Percentiles rank a stretch among this genome's conserved stretches.
Evolutionary conservation across 2,329 filamentous ascomycete genomes (phyloP).

Genomic region (Pseudocercospora musae): DNA sequence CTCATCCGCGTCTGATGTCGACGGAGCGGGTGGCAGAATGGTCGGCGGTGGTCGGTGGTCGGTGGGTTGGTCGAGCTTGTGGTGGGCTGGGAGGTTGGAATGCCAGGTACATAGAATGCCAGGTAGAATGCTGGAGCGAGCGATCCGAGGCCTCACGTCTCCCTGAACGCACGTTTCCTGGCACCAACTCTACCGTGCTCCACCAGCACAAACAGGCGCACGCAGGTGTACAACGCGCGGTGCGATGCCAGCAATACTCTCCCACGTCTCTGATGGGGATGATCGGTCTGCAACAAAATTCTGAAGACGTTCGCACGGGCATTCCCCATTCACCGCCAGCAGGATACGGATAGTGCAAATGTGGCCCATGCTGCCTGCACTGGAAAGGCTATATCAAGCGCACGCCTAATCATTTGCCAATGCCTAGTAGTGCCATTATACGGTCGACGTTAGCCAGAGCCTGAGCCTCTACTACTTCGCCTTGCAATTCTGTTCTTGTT

Average conservation of each 20-base stretch:
- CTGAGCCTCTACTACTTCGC: background rate
- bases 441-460: background rate
- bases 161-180: background rate
- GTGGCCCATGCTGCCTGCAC: background rate
- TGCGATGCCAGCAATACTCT: background rate
- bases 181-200: background rate
- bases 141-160: background rate
- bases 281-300: background rate
- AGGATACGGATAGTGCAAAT: background rate
- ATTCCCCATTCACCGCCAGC: no score
- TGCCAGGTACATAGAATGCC: background rate
- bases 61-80: background rate
- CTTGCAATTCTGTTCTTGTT: background rate
- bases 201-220: background rate
- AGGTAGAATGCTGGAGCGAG: no score
- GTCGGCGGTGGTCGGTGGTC: background rate
- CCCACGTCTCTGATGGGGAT: background rate
- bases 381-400: background rate
- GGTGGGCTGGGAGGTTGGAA: background rate
- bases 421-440: no score
- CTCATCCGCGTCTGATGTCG: background rate
- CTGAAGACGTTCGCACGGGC: background rate
- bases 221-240: background rate
- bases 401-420: no score
- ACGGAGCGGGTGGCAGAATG: background rate